Evolutionary conservation across 2,329 filamentous ascomycete species (phyloP).

Genomic region (Calonectria pseudoreteaudii): DNA sequence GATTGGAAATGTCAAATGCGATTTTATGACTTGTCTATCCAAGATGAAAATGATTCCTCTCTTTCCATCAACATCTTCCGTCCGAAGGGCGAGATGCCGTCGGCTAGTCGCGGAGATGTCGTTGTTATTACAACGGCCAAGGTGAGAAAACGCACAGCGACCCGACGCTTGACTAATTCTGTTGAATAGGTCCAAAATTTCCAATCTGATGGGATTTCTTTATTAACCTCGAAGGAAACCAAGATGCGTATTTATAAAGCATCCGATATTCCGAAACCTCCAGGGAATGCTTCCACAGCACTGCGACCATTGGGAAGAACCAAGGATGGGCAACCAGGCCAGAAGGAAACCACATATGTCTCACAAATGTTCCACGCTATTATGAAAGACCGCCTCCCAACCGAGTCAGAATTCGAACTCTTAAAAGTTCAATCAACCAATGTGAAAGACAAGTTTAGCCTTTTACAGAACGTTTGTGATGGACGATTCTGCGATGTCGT

Average conservation of each 20-base stretch:
- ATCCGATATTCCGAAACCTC: slow-evolving; percentile 47
- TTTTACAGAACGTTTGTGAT: slow-evolving; percentile 72
- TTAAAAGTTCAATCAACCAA: slow-evolving; percentile 55
- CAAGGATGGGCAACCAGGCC: slow-evolving; percentile 36
- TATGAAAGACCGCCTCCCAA: slow-evolving; percentile 58
- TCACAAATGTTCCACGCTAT: slow-evolving; percentile 59
- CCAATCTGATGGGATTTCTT: slow-evolving; percentile 47
- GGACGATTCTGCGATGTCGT: slow-evolving; percentile 75
- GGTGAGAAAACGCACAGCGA: slow-evolving; percentile 49
- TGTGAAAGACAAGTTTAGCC: slow-evolving; percentile 67
- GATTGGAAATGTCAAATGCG: slow-evolving; percentile 72
- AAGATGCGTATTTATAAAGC: slow-evolving; percentile 58
- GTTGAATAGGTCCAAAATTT: slow-evolving; percentile 55
- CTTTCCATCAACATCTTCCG: slow-evolving; percentile 72
- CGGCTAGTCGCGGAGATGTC: slow-evolving; percentile 54
- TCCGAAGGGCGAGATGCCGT: slow-evolving; percentile 60
- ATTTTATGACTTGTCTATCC: slow-evolving; percentile 69
- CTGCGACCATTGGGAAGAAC: slow-evolving; percentile 32
- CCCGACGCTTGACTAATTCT: neutral
- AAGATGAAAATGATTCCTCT: slow-evolving; percentile 53
- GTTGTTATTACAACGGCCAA: slow-evolving; percentile 64
- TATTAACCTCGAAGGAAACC: slow-evolving; percentile 58
- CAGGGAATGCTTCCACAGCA: slow-evolving; percentile 50
- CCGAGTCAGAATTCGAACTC: slow-evolving; percentile 55
- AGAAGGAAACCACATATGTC: slow-evolving; percentile 57